Percentiles rank a stretch among this genome's conserved stretches.
Evolutionary conservation across 176 grass and related monocot genomes (phyloP).

Genomic region (Oryza punctata): DNA sequence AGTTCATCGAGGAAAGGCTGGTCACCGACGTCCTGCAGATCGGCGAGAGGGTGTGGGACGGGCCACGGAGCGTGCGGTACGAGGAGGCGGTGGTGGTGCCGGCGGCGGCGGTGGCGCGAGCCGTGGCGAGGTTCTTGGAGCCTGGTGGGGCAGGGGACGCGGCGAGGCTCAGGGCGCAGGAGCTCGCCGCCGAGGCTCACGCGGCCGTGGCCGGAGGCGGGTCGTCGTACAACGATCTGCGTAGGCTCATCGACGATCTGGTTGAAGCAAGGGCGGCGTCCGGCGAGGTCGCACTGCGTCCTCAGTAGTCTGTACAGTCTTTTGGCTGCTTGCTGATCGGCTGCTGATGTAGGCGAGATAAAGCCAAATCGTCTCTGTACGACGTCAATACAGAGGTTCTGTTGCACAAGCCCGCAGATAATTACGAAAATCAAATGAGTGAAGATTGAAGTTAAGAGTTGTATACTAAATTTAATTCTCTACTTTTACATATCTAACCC

Average conservation of each 20-base stretch:
- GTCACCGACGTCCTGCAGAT: not conserved
- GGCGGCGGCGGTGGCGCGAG: not conserved
- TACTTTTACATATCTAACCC: no score
- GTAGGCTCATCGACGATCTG: conserved; percentile 19
- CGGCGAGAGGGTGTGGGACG: conserved; percentile 29
- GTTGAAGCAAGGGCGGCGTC: not conserved
- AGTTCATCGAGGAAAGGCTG: conserved; percentile 44
- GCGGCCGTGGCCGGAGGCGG: conserved; percentile 25
- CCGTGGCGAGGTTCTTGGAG: conserved; percentile 27
- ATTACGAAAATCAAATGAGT: no score
- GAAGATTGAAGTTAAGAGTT: no score
- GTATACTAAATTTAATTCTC: no score
- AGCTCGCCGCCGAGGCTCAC: not conserved
- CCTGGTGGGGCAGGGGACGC: conserved; percentile 1
- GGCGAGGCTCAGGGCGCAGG: conserved; percentile 24
- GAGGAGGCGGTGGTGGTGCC: conserved; percentile 10
- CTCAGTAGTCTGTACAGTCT: no score
- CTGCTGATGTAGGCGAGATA: no score
- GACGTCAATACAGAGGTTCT: no score
- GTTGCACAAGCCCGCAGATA: no score
- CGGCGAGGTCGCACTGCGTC: no score
- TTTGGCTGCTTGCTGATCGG: no score
- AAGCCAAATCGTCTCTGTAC: no score
- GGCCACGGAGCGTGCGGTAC: not conserved
- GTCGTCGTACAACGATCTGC: conserved; percentile 28